phyloP scores from a whole-genome alignment of 441 rosid species.

The Hura crepitans region DNA sequence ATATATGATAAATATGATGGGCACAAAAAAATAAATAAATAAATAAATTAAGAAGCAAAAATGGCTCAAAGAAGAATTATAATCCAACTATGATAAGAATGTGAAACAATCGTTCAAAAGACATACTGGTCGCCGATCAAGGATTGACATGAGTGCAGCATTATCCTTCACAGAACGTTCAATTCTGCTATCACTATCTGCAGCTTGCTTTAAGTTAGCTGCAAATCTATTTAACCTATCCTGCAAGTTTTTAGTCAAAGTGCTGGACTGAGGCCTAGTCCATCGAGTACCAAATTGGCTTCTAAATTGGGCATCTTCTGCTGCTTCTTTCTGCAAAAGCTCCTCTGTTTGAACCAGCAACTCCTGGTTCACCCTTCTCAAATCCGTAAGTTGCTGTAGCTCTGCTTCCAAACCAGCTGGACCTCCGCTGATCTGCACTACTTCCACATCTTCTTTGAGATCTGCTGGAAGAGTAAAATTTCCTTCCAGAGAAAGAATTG shows the following conservation, averaged over 20 bases:
- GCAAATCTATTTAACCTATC: constrained; percentile 92
- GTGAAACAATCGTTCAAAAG: constrained; percentile 3
- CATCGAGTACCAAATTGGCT: constrained; percentile 93
- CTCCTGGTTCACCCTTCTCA: constrained; percentile 88
- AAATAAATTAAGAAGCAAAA: too few species aligned
- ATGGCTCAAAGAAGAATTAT: background rate
- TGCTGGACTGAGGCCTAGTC: constrained; percentile 97
- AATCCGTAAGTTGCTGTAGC: constrained; percentile 82
- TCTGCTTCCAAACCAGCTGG: constrained; percentile 89
- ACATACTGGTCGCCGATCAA: constrained; percentile 82
- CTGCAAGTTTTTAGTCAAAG: constrained; percentile 87
- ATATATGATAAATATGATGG: background rate
- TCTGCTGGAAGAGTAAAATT: constrained; percentile 55
- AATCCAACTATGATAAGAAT: background rate
- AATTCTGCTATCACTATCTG: constrained; percentile 84
- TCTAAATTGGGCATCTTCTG: constrained; percentile 88
- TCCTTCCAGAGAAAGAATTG: constrained; percentile 87
- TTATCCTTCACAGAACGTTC: constrained; percentile 91
- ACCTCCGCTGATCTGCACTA: constrained; percentile 87
- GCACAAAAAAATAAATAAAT: background rate
- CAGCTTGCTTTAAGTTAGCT: constrained; percentile 88
- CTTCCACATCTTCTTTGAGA: constrained; percentile 88
- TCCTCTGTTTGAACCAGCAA: constrained; percentile 85
- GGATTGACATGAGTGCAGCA: constrained; percentile 72
- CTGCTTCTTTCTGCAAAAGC: constrained; percentile 90